Evolutionary conservation across 2,329 filamentous ascomycete species (phyloP), one percentile per base, ranked within the genome.

Genomic region (Stagonosporopsis chrysanthemi): DNA sequence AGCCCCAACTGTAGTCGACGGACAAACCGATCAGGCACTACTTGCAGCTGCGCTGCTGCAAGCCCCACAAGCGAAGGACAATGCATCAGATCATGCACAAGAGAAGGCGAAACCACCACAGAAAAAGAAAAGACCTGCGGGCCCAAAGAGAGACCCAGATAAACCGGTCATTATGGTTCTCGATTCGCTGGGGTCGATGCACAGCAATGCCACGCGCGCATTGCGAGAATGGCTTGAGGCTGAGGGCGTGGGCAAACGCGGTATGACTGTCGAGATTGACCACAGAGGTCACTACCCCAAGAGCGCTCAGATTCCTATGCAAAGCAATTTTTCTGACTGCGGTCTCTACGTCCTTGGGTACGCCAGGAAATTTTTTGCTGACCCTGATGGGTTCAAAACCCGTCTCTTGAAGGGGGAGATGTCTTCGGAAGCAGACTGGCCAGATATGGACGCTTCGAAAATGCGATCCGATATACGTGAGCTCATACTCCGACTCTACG

Each of bases 261-360:
- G 75, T 14, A 76, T 83, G 60, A 73, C 79, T 5, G 78, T 84
- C 14, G 72, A 80, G 11, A 71, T 75, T n/a, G 75, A 73, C 5
- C 66, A 77, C 11, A 80, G 81, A 60, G 86, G 85, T 4, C 87
- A 90, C 80, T 92, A 87, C 36, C 91, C 90, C 4, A 89, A 70
- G 35, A 49, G 85, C 58, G 33, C 60, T 14, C 82, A 84, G 7
- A 88, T 97, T 14, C 94, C 95, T 0, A 79, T 84, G 59, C 95
- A 99, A 74, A 78, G 86, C 45, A 98, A 99, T 70, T 90, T 84
- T 65, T 93, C 86, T 60, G 95, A 99, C 72, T 99, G 95, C 69
- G 95, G 95, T 8, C 80, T 97, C 0, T 99, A 90, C 66, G 80
- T 98, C 3, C 80, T 97, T 4, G 90, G 88, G 2, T 99, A 98